Conservation (phyloP, 2,329 filamentous ascomycete species). For the Fusarium scirpi region DNA sequence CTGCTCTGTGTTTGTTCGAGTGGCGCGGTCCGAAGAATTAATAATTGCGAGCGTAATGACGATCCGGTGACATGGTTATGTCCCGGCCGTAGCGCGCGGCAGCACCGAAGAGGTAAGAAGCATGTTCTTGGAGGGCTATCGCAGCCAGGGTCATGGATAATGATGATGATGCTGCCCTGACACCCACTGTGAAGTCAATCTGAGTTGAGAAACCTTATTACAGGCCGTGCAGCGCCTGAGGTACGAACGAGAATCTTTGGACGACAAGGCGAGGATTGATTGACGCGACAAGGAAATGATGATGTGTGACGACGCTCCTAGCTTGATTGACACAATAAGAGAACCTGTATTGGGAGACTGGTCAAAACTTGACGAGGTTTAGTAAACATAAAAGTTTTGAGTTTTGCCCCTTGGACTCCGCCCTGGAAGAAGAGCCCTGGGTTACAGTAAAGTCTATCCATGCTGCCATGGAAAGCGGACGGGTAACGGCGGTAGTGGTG, state of each 20-base stretch:
- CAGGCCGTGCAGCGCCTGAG: neutral
- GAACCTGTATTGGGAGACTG: neutral
- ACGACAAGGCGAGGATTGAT: neutral
- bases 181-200: conserved; percentile 30
- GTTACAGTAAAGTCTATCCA: neutral
- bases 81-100: conserved; percentile 38
- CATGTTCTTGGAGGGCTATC: conserved; percentile 14
- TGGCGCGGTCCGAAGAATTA: conserved; percentile 26
- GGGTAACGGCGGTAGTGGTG: conserved; percentile 24
- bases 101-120: conserved; percentile 35
- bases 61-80: conserved; percentile 24
- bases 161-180: conserved; percentile 45
- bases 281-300: neutral
- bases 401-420: conserved; percentile 28
- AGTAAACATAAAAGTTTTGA: conserved; percentile 17
- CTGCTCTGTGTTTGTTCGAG: conserved; percentile 1
- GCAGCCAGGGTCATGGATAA: conserved; percentile 27
- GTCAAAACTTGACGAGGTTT: conserved; percentile 12
- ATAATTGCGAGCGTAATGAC: conserved; percentile 30
- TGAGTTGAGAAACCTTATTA: conserved; percentile 11
- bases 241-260: neutral
- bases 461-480: neutral
- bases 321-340: neutral
- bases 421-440: conserved; percentile 29
- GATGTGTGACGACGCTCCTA: neutral